Conservation (phyloP, 768 basidiomycete genomes). For the Plicaturopsis crispa region DNA sequence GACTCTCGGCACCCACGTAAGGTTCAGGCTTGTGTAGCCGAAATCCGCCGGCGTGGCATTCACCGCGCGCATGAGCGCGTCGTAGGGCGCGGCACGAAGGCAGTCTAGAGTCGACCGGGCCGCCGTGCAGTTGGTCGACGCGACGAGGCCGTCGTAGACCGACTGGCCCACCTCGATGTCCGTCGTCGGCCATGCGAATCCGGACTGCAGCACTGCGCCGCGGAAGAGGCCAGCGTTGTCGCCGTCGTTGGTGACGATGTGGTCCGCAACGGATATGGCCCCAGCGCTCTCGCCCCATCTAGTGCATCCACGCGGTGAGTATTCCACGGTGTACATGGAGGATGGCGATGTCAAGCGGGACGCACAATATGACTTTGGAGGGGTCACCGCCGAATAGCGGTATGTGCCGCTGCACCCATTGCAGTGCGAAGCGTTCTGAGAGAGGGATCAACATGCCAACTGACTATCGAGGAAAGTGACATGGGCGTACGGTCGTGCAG, state of each 20-base stretch:
- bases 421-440: conserved; percentile 31
- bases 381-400: conserved; percentile 45
- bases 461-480: background rate
- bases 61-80: conserved; percentile 19
- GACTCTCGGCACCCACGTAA: conserved; percentile 29
- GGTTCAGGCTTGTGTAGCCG: conserved; percentile 16
- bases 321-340: background rate
- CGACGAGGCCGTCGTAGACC: conserved; percentile 34
- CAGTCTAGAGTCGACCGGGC: conserved; percentile 32
- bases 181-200: conserved; percentile 24
- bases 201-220: conserved; percentile 39
- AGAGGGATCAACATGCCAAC: background rate
- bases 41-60: conserved; percentile 19
- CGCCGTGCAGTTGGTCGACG: conserved; percentile 25
- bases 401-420: conserved; percentile 48
- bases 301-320: background rate
- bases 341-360: background rate
- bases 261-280: conserved; percentile 36
- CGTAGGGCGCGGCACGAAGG: conserved; percentile 29
- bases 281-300: conserved; percentile 51
- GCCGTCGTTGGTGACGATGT: conserved; percentile 35
- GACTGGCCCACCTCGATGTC: conserved; percentile 23
- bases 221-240: conserved; percentile 30
- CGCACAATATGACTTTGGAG: conserved; percentile 18
- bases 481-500: conserved; percentile 40